A percentile compares a stretch with the other conserved stretches of the same genome.
phyloP scores from a whole-genome alignment of 2,329 filamentous ascomycete genomes.

The Dactylellina cionopaga region DNA sequence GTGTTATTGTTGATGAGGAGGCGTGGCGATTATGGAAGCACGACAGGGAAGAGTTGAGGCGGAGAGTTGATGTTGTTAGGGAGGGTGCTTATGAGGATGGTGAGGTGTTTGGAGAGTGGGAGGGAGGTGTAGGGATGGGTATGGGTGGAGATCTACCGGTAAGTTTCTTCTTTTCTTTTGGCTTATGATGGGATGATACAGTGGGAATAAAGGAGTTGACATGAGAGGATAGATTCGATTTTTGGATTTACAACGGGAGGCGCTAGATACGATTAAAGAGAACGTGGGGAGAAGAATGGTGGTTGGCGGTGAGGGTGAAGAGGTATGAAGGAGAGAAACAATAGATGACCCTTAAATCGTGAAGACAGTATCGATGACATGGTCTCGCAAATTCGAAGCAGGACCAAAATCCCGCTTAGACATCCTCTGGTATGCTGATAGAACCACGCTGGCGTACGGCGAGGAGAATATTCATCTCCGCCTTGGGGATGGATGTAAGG shows the following conservation, averaged over 20 bases:
- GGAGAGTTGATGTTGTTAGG: slow-evolving; percentile 18
- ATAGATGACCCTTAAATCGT: neutral
- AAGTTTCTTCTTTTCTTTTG: neutral
- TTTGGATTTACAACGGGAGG: slow-evolving; percentile 39
- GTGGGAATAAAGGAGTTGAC: too few species aligned
- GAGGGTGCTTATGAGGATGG: neutral
- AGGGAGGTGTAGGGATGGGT: slow-evolving; percentile 4
- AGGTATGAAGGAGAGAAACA: neutral
- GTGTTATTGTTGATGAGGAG: slow-evolving; percentile 41
- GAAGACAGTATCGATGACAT: neutral
- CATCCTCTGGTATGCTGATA: too few species aligned
- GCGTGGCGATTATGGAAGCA: slow-evolving; percentile 37
- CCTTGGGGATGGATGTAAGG: too few species aligned
- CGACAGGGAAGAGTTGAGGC: slow-evolving; percentile 29
- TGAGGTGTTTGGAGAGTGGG: slow-evolving; percentile 41
- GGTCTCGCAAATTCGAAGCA: neutral
- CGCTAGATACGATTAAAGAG: slow-evolving; percentile 48
- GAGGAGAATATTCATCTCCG: neutral
- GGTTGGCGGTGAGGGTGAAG: neutral
- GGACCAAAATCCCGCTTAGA: too few species aligned
- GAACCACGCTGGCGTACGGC: too few species aligned
- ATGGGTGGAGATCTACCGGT: slow-evolving; percentile 41
- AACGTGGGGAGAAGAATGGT: slow-evolving; percentile 30
- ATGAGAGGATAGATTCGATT: slow-evolving; percentile 32
- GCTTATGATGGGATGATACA: neutral